Evolutionary conservation across 352 stramenopile genomes (phyloP), one percentile per base, ranked within the genome.

Genomic region (Phytophthora capsici): DNA sequence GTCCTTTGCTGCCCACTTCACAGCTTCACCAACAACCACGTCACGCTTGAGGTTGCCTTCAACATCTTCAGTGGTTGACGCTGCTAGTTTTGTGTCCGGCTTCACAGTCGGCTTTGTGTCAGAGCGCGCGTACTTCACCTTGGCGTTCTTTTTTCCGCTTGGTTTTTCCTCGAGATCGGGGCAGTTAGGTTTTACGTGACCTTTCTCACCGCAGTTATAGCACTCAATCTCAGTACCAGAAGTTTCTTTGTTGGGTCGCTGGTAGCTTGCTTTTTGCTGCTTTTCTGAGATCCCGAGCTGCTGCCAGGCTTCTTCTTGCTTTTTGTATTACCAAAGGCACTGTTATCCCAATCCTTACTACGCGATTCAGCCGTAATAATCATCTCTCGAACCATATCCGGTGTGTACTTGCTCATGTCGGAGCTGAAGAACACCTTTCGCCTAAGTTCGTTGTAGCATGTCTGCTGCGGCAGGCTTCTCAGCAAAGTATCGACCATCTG

Each of bases 341-440:
- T 50, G 4, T 38, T 32, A 3, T 50, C 45, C 45, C 44, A 63
- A 14, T 55, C 45, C 34, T 56, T 63, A 16, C 9, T 44, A 3
- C 55, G 30, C 12, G 34, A 8, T 7, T 50, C 34, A 32, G 55
- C 44, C 28, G 55, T 63, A 1, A 56, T 9, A 40, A 56, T 56
- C 34, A 56, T 36, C 9, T 63, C 55, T 30, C 55, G 55, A n/a
- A 56, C 45, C 14, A 56, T 1, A 0, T 55, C 45, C 10, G 55
- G 55, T 22, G 56, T 57, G 36, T 56, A 63, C 16, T 63, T 63
- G 16, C 16, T 20, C 46, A 63, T 56, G 25, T 63, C 44, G 0
- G 34, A 36, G 19, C 56, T 56, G 25, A 63, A 56, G 4, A 56
- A 25, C 23, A 63, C 56, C 25, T 63, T 56, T 8, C 53, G 1